Percentiles rank a stretch among this genome's conserved stretches.
These are phyloP conservation scores for Rhodotorula sp. DNA, from an alignment of 1,284 basidiomycete species.

Conservation along the genomic window DNA sequence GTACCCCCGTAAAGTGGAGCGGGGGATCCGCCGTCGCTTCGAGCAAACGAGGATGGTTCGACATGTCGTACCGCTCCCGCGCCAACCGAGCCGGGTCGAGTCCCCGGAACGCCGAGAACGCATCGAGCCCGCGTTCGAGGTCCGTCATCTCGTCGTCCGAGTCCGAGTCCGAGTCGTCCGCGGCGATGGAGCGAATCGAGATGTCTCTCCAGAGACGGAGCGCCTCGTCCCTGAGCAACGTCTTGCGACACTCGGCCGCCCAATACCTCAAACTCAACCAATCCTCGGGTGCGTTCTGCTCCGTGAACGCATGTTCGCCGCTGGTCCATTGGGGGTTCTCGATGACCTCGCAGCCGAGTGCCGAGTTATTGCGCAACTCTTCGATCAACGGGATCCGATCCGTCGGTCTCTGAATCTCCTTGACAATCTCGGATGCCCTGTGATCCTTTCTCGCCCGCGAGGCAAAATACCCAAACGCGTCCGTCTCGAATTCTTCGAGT, in stretches of 20 bases:
- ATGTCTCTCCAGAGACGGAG: constrained; percentile 23
- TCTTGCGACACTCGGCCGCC: constrained; percentile 4
- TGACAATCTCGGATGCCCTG: not conserved
- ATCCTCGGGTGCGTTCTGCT: not conserved
- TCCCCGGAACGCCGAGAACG: constrained; percentile 29
- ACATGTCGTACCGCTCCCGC: not conserved
- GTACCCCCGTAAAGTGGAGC: not conserved
- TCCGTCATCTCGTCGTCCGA: constrained; percentile 8
- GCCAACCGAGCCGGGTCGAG: constrained; percentile 9
- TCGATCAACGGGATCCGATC: constrained; percentile 6
- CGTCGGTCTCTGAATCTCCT: constrained; percentile 7
- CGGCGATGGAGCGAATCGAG: not conserved
- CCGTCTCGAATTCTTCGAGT: not conserved
- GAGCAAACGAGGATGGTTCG: not conserved
- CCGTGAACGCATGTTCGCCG: not conserved
- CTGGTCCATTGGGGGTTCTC: not conserved
- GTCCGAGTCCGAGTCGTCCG: not conserved
- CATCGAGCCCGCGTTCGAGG: constrained; percentile 26
- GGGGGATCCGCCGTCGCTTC: not conserved
- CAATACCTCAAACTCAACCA: constrained; percentile 21
- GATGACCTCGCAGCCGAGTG: constrained; percentile 19
- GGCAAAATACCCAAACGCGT: not conserved
- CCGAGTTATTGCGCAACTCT: constrained; percentile 2
- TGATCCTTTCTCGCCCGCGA: not conserved
- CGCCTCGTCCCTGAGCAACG: constrained; percentile 23